Base-by-base conservation (phyloP, 2,329 filamentous ascomycete genomes). In the Achaetomium macrosporum region DNA sequence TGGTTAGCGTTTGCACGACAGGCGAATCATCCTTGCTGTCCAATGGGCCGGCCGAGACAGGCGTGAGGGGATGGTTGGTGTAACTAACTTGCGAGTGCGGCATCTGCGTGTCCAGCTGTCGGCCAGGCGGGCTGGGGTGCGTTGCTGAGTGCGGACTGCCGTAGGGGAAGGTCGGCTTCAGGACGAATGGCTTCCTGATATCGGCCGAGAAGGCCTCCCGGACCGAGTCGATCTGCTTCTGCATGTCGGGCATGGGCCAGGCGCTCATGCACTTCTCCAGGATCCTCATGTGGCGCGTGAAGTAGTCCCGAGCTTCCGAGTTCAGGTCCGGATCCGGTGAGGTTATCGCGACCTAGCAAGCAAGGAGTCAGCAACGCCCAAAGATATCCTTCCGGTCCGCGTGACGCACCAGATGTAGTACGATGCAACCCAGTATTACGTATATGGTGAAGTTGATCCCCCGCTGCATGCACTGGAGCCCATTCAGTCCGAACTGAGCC, bases 391-490 rank as follows among this genome's bases (percentile, higher is more conserved):
- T 7, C 7, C 8, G 35, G 35, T 37, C 10, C 5, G 35, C 9
- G 20, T 25, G 40, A 79, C 89, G 70, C 76, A 96, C 92, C 70
- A 97, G 71, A 69, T 97, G 91, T 50, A 97, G 79, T 70, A 96
- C 91, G 20, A 92, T 91, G 73, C 91, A 96, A 0, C 90, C 93
- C 42, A 97, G 73, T 25, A 96, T 83, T 51, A 85, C 84, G 65
- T 97, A 97, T n/a, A 97, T 90, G 6, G 89, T 90, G 64, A 96
- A 97, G 69, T 91, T 96, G 66, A 95, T 90, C 37, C 92, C 92
- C 60, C 92, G 81, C 64, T 92, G 86, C 92, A 96, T 96, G 71
- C 86, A 95, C 61, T 93, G 78, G 15, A 97, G 75, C 0, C 91
- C 92, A 15, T 81, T 81, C 55, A 96, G 73, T 2, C 90, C 89